phyloP scores from a whole-genome alignment of 352 stramenopile species.

The Phytophthora sp. region DNA sequence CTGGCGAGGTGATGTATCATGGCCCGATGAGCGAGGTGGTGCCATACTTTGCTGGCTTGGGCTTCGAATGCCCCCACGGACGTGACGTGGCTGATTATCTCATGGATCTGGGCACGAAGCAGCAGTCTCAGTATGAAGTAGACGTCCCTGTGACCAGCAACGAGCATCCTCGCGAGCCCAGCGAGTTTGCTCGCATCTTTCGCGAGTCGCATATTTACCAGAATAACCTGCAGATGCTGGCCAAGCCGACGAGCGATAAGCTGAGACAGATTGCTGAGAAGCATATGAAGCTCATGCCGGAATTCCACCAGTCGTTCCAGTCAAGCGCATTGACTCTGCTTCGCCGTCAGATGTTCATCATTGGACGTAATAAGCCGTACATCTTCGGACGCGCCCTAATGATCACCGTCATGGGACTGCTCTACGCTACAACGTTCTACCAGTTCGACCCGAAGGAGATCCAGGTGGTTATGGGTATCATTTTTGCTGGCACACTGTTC shows the following conservation, averaged over 20 bases:
- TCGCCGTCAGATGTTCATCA: conserved; percentile 71
- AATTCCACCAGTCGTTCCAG: conserved; percentile 41
- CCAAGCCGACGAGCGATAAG: conserved; percentile 84
- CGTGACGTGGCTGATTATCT: conserved; percentile 47
- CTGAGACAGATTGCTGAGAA: conserved; percentile 77
- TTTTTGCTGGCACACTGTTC: conserved; percentile 80
- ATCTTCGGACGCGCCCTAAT: conserved; percentile 48
- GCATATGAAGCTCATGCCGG: conserved; percentile 39
- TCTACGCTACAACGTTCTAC: conserved; percentile 48
- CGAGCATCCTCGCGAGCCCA: conserved; percentile 26
- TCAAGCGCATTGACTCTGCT: conserved; percentile 38
- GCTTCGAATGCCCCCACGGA: conserved; percentile 34
- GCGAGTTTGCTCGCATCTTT: conserved; percentile 56
- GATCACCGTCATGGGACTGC: conserved; percentile 51
- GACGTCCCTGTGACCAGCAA: conserved; percentile 6
- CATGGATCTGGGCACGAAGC: conserved; percentile 47
- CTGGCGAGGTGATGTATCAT: conserved; percentile 52
- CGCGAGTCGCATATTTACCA: conserved; percentile 43
- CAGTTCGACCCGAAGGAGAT: conserved; percentile 41
- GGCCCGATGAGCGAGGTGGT: conserved; percentile 37
- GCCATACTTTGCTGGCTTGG: conserved; percentile 43
- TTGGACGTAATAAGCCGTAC: conserved; percentile 57
- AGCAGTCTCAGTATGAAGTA: conserved; percentile 40
- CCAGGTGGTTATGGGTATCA: conserved; percentile 71
- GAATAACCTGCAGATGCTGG: conserved; percentile 66